Conservation (phyloP, 768 basidiomycete species). For the Mycena chlorophos region DNA sequence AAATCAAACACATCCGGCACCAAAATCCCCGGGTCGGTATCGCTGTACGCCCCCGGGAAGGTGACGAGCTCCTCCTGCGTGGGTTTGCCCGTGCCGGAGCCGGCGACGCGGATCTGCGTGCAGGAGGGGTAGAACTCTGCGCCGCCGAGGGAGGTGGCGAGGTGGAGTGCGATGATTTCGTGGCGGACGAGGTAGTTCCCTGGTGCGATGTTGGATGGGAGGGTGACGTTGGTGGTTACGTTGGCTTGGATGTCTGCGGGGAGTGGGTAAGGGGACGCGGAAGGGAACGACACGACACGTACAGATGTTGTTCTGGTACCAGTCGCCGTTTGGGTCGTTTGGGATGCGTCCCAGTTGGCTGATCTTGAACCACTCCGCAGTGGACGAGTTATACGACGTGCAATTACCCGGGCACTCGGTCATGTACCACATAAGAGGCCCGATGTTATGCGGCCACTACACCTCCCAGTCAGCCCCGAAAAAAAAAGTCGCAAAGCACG, state of each 20-base stretch:
- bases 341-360: slow-evolving; percentile 37
- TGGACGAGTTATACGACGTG: slow-evolving; percentile 41
- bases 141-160: slow-evolving; percentile 45
- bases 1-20: slow-evolving; percentile 43
- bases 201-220: slow-evolving; percentile 38
- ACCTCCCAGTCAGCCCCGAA: background rate
- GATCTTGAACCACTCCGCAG: slow-evolving; percentile 55
- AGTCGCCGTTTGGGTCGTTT: slow-evolving; percentile 27
- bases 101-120: slow-evolving; percentile 42
- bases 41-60: slow-evolving; percentile 56
- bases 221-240: slow-evolving; percentile 32
- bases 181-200: slow-evolving; percentile 59
- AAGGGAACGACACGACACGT: slow-evolving; percentile 10
- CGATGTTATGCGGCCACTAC: slow-evolving; percentile 39
- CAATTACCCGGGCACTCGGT: slow-evolving; percentile 45
- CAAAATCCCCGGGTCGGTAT: slow-evolving; percentile 54
- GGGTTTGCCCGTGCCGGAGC: slow-evolving; percentile 39
- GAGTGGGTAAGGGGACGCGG: background rate
- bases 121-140: slow-evolving; percentile 65
- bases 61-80: slow-evolving; percentile 37
- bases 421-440: slow-evolving; percentile 57
- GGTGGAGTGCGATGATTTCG: slow-evolving; percentile 59
- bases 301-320: slow-evolving; percentile 44
- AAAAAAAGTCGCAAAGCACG: slow-evolving; percentile 7
- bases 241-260: background rate